phyloP scores from a whole-genome alignment of 371 early-diverging fungal species.

The Apophysomyces trapeziformis region DNA sequence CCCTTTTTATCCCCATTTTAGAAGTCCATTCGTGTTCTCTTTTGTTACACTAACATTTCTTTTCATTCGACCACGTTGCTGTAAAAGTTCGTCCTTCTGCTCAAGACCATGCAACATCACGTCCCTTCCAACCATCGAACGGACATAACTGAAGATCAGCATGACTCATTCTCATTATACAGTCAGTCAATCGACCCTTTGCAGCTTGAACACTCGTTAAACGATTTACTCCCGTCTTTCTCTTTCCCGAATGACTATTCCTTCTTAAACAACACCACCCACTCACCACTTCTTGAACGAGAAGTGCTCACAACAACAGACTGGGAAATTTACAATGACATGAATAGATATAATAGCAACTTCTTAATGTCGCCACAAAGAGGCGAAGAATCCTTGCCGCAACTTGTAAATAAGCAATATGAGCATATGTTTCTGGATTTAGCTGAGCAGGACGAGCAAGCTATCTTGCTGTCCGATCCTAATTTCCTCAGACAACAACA shows the following conservation, averaged over 20 bases:
- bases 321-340: neutral
- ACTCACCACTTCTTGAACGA: neutral
- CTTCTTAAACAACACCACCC: neutral
- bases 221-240: neutral
- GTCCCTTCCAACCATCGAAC: neutral
- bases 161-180: neutral
- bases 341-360: neutral
- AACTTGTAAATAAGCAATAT: neutral
- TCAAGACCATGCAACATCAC: conserved; percentile 4
- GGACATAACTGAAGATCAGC: neutral
- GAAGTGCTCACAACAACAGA: neutral
- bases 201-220: conserved; percentile 3
- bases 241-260: neutral
- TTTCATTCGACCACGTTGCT: neutral
- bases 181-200: conserved; percentile 3
- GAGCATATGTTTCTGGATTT: conserved; percentile 13
- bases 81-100: neutral
- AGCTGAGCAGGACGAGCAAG: conserved; percentile 27
- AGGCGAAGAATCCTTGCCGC: neutral
- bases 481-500: conserved; percentile 33
- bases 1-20: neutral
- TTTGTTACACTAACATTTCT: neutral
- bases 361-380: neutral
- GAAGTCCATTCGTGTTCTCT: neutral
- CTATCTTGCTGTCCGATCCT: conserved; percentile 35